Base-by-base conservation (phyloP, 768 basidiomycete species). In the Suillus variegatus region DNA sequence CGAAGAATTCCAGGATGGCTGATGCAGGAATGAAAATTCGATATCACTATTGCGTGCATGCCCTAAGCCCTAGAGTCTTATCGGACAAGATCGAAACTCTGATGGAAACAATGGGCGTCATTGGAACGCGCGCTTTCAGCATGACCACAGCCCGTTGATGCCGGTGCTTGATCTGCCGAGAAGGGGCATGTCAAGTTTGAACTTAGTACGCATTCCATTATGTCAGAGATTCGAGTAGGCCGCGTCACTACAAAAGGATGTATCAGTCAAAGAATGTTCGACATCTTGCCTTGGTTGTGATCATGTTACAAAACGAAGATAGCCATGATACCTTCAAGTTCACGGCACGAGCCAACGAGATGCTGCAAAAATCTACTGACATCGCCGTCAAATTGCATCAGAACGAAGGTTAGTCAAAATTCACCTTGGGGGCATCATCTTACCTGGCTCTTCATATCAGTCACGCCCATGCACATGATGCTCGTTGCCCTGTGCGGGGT, bases 381-480 rank as follows among this genome's bases (percentile, higher is more conserved):
- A 36, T 63, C 38, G 62, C 62, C 51, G 49, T n/a, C 32, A 63
- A 63, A 63, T 40, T 63, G 35, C 49, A 63, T 22, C 46, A 52
- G 20, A 41, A 36, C 22, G 49, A 63, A 63, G 62, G 62, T 54
- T n/a, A 40, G 44, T 18, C 44, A 6, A 63, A 4, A 0, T 16
- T 63, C 22, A 63, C 22, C 41, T 40, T 38, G 28, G 9, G 32
- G 12, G 13, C 13, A 18, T 38, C n/a, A 14, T 40, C 62, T 63
- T 2, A 63, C 28, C 62, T 5, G 28, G 36, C 40, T 56, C 6
- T 55, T 41, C 52, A 47, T 28, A 38, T 18, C 49, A 63, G 62
- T 63, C 35, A 63, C 46, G 22, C 52, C 62, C 8, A 54, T 54
- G 47, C 62, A 63, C 40, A 63, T 63, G 62, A 63, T 56, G 62